Base-by-base conservation (phyloP, 129 eudicot genomes). In the Tagetes patula region DNA sequence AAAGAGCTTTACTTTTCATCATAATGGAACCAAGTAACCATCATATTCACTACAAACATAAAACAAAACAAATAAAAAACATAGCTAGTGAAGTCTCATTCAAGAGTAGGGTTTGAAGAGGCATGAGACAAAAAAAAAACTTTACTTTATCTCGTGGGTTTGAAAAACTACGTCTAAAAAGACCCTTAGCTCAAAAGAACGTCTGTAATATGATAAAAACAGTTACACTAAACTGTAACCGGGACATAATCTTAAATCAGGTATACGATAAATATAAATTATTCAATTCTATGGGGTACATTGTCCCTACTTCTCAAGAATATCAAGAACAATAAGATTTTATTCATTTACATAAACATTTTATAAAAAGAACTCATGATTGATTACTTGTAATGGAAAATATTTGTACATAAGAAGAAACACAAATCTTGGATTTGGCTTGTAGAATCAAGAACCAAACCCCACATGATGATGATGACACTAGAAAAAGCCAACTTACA, bases 401-500 rank as follows among this genome's bases (percentile, higher is more conserved):
- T 65, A 52, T 27, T 39, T 58, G 32, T 55, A 40, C 64, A 10
- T 40, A 34, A 34, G 46, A 42, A 42, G 14, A 10, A 63, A 52
- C 45, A 50, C 54, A 46, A 46, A 78, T 64, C 77, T 72, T 78
- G 61, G 27, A 65, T 63, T 78, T 72, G 47, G 68, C 78, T 72
- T 78, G 71, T 64, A 65, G 58, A 54, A 65, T 63, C 48, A 71
- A 78, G 61, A 78, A 78, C 60, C 68, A 54, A 75, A 55, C 48
- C 73, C 77, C 82, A 78, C 78, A 72, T 78, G 68, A 78, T 78
- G 67, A 78, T 78, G 82, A 78, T 78, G 73, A 71, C 41, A 55
- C 59, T 42, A 34, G 77, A 65, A 78, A 78, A 78, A 71, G 82
- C 77, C 82, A 71, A 78, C 42, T 71, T 66, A 20, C 67, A 78